Percentiles rank a stretch among this genome's conserved stretches.
Evolutionary conservation across 1,284 basidiomycete species (phyloP).

Genomic region (Sporisorium reilianum): DNA sequence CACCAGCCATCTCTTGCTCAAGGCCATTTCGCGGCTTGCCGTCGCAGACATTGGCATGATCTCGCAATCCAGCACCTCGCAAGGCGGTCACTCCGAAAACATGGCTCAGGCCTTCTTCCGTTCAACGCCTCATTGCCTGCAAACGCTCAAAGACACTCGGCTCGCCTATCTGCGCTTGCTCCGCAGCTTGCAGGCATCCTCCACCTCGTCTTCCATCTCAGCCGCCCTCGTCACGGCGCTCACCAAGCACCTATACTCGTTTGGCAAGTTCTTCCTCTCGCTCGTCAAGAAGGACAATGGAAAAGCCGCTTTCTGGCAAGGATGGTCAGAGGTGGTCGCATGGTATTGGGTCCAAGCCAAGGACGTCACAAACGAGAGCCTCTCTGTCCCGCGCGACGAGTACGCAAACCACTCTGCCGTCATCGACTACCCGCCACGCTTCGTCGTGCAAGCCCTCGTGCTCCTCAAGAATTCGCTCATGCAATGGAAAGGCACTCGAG

Average conservation of each 20-base stretch:
- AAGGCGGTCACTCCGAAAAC: conserved; percentile 47
- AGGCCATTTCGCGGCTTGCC: conserved; percentile 58
- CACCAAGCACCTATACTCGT: conserved; percentile 63
- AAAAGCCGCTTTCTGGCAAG: conserved; percentile 63
- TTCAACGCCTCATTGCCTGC: conserved; percentile 58
- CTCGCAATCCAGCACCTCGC: conserved; percentile 34
- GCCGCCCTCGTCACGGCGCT: conserved; percentile 45
- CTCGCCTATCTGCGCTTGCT: conserved; percentile 50
- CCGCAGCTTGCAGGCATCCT: conserved; percentile 20
- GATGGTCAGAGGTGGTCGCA: conserved; percentile 63
- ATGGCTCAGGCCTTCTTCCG: conserved; percentile 63
- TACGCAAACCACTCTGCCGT: conserved; percentile 46
- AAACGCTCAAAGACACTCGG: conserved; percentile 49
- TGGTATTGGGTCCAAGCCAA: conserved; percentile 67
- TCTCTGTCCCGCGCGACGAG: conserved; percentile 47
- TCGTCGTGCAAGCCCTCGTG: conserved; percentile 63
- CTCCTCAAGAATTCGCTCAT: conserved; percentile 57
- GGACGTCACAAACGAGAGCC: conserved; percentile 38
- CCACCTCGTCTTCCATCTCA: conserved; percentile 19
- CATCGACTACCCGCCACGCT: conserved; percentile 58
- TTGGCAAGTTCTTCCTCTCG: conserved; percentile 66
- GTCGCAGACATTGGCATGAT: conserved; percentile 64
- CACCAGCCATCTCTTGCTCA: conserved; percentile 64
- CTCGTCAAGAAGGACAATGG: conserved; percentile 60
- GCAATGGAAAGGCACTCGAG: conserved; percentile 58